Evolutionary conservation across 2,329 filamentous ascomycete species (phyloP), one percentile per base, ranked within the genome.

Genomic region (Whalleya microplaca): DNA sequence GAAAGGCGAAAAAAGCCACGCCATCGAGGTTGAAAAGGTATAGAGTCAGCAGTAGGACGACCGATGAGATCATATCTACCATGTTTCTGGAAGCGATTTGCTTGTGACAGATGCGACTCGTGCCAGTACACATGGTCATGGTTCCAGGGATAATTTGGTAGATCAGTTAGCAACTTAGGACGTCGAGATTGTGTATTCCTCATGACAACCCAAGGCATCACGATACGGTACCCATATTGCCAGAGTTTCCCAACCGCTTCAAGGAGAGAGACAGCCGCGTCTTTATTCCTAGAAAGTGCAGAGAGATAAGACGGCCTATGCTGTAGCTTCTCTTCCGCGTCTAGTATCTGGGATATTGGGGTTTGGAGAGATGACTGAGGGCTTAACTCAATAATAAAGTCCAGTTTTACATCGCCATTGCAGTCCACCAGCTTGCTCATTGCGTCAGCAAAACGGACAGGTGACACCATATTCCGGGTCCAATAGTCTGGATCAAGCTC

Each of bases 71-170:
- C 82, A 43, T 79, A 76, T 10, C 81, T 73, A 1, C 76, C 74
- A 50, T 75, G 76, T 21, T 74, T 69, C 14, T 79, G 73, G 54
- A 79, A 76, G 2, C 80, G 75, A 45, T 75, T 75, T 10, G 76
- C 72, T 14, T 68, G 64, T 19, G 77, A 78, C 2, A 80, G 64
- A 41, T 79, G 76, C 1, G 78, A 79, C 56, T 85, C 82, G 56
- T 81, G 76, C 82, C 82, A 84, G 64, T 83, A 82, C 1, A 66
- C 70, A 21, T 75, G 80, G 21, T 71, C 68, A 55, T 84, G 82
- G 27, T 84, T 82, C 81, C 82, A 85, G 2, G 79, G 75, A 56
- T 84, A 84, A 0, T 75, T 72, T 1, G 83, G 82, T 29, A 85
- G 66, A 55, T 79, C 75, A 1, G 72, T 63, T 2, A 84, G 68